These are phyloP conservation scores for Nothophoma quercina DNA, from an alignment of 2,329 filamentous ascomycete genomes.

Conservation along the genomic window DNA sequence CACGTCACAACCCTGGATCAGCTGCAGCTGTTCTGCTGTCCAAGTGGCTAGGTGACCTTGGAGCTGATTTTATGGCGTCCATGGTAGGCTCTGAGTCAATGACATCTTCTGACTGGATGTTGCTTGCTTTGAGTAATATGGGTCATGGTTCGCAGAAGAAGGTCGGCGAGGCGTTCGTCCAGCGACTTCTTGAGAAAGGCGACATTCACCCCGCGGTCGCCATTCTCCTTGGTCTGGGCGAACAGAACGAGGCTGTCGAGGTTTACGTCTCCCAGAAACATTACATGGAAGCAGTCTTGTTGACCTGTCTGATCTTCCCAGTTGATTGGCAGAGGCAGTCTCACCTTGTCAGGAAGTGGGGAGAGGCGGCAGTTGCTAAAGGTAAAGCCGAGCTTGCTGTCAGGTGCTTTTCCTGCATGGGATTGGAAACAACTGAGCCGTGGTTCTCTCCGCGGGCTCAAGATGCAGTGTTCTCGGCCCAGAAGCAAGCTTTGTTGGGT, in stretches of 20 bases:
- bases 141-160: constrained; percentile 81
- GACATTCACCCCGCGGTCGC: constrained; percentile 93
- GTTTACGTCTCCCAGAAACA: constrained; percentile 91
- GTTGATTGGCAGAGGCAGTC: constrained; percentile 90
- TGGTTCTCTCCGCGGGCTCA: constrained; percentile 87
- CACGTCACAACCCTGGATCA: constrained; percentile 74
- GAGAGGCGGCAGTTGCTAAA: constrained; percentile 86
- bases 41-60: constrained; percentile 91
- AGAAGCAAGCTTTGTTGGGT: constrained; percentile 59
- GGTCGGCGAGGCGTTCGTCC: constrained; percentile 87
- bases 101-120: constrained; percentile 96
- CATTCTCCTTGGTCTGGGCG: constrained; percentile 90
- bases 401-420: constrained; percentile 90
- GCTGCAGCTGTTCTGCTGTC: constrained; percentile 81
- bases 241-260: constrained; percentile 93
- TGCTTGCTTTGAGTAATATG: constrained; percentile 89
- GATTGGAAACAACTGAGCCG: constrained; percentile 81
- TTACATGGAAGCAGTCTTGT: constrained; percentile 90
- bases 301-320: constrained; percentile 84
- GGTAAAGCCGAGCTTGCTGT: constrained; percentile 91
- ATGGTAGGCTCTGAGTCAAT: constrained; percentile 81
- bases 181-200: constrained; percentile 85
- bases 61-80: constrained; percentile 80
- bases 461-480: constrained; percentile 65
- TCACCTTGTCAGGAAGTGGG: constrained; percentile 91